Conservation (phyloP, 495 filamentous ascomycete genomes). For the Podospora comata region DNA sequence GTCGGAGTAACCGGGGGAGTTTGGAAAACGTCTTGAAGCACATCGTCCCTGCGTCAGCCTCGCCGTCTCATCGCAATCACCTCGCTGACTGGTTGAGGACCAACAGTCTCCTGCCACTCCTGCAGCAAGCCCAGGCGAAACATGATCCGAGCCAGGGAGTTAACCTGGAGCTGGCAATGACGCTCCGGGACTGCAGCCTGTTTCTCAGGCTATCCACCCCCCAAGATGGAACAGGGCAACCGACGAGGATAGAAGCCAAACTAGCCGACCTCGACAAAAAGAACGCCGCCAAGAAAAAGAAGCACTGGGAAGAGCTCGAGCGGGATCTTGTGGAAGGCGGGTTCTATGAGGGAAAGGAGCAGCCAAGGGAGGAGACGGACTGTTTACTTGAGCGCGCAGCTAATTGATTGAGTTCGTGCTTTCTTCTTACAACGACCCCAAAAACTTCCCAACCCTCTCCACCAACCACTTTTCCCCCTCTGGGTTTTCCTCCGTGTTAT, state of each 20-base stretch:
- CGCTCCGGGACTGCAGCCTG: slow-evolving; percentile 81
- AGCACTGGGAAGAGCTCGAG: slow-evolving; percentile 71
- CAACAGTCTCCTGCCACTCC: slow-evolving; percentile 40
- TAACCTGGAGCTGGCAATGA: slow-evolving; percentile 63
- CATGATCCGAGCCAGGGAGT: slow-evolving; percentile 43
- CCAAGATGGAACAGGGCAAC: slow-evolving; percentile 22
- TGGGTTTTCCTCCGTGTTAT: slow-evolving; percentile 18
- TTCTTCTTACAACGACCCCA: slow-evolving; percentile 19
- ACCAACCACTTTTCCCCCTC: slow-evolving; percentile 39
- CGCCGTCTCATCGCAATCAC: neutral
- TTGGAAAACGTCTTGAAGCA: slow-evolving; percentile 11
- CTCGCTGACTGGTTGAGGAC: slow-evolving; percentile 29
- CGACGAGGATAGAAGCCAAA: slow-evolving; percentile 57
- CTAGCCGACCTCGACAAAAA: slow-evolving; percentile 90
- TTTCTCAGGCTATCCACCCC: slow-evolving; percentile 60
- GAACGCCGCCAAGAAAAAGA: slow-evolving; percentile 62
- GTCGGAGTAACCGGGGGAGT: neutral
- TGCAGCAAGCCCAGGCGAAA: slow-evolving; percentile 48
- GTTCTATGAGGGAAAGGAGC: slow-evolving; percentile 65
- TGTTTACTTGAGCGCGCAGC: slow-evolving; percentile 24
- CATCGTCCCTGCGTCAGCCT: slow-evolving; percentile 4
- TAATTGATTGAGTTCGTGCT: neutral
- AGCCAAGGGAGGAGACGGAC: slow-evolving; percentile 22
- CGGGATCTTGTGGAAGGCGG: slow-evolving; percentile 60
- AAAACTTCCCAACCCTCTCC: slow-evolving; percentile 37